A percentile compares a stretch with the other conserved stretches of the same genome.
These are phyloP conservation scores for Rhododendron ovatum DNA, from an alignment of 148 eudicot genomes.

Conservation along the genomic window DNA sequence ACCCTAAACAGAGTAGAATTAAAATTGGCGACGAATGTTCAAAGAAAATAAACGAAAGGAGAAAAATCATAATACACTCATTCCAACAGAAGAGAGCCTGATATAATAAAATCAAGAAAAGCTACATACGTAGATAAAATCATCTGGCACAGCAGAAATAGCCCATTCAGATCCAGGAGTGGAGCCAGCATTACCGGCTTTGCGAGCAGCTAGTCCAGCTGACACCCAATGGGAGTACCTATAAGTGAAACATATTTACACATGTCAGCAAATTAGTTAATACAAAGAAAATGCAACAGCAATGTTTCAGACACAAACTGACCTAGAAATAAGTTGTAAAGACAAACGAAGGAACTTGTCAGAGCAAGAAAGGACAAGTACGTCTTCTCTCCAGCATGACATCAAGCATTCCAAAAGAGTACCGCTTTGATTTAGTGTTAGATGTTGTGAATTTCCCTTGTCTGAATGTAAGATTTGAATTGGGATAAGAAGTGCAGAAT, in stretches of 20 bases:
- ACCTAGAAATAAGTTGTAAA: slow-evolving; percentile 93
- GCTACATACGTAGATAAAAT: slow-evolving; percentile 62
- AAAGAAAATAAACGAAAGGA: neutral
- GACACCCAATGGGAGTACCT: slow-evolving; percentile 94
- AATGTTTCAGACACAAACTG: neutral
- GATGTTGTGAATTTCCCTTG: slow-evolving; percentile 28
- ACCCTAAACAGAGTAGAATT: neutral
- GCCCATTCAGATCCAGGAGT: slow-evolving; percentile 82
- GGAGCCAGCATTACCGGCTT: slow-evolving; percentile 43
- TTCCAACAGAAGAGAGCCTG: neutral
- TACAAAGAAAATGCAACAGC: neutral
- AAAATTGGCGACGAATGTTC: too few species aligned
- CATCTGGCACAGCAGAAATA: slow-evolving; percentile 71
- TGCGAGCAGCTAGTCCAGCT: slow-evolving; percentile 70
- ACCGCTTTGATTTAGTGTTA: slow-evolving; percentile 68
- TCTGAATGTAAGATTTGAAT: slow-evolving; percentile 35
- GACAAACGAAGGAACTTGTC: slow-evolving; percentile 93
- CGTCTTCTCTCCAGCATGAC: slow-evolving; percentile 90
- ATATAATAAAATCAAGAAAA: neutral
- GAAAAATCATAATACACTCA: neutral
- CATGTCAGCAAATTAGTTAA: slow-evolving; percentile 4
- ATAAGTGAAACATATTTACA: neutral
- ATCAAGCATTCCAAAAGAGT: slow-evolving; percentile 78
- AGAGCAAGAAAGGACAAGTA: slow-evolving; percentile 72
- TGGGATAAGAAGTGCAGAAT: slow-evolving; percentile 72